Percentiles rank a stretch among this genome's conserved stretches.
Evolutionary conservation across 306 rosid species (phyloP).

Genomic region (Quercus ilex): DNA sequence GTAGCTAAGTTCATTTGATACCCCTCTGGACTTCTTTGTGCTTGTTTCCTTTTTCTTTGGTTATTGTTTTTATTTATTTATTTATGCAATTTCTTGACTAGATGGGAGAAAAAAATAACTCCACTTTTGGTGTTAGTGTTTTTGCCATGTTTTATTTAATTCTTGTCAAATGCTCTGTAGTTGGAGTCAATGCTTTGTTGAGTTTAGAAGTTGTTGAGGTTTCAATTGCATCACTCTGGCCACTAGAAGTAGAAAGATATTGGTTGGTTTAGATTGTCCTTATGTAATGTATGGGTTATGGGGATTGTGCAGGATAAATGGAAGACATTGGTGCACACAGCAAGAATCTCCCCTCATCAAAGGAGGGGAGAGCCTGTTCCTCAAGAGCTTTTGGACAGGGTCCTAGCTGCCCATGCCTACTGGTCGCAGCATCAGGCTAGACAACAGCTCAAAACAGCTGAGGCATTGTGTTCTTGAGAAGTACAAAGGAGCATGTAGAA

Average conservation of each 20-base stretch:
- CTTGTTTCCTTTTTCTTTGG: neutral
- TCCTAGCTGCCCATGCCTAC: conserved; percentile 64
- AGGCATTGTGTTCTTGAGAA: conserved; percentile 17
- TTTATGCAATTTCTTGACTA: neutral
- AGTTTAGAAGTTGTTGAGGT: neutral
- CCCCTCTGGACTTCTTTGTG: neutral
- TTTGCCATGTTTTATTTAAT: neutral
- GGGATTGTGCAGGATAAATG: conserved; percentile 63
- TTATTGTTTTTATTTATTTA: too few relatives aligned
- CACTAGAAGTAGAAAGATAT: neutral
- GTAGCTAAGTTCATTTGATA: neutral
- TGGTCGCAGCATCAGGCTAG: conserved; percentile 69
- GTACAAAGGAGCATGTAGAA: conserved; percentile 17
- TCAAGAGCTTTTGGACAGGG: conserved; percentile 73
- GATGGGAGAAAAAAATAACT: neutral
- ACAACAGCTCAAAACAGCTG: conserved; percentile 41
- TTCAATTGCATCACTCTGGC: neutral
- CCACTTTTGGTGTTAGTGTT: neutral
- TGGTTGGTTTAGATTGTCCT: neutral
- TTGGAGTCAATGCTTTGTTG: neutral
- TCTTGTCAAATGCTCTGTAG: neutral
- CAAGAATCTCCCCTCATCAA: conserved; percentile 73
- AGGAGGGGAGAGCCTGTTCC: conserved; percentile 87
- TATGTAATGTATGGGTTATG: neutral
- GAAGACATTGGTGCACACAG: conserved; percentile 85